phyloP scores from a whole-genome alignment of 2,329 filamentous ascomycete species.

The Atkinsonella hypoxylon region DNA sequence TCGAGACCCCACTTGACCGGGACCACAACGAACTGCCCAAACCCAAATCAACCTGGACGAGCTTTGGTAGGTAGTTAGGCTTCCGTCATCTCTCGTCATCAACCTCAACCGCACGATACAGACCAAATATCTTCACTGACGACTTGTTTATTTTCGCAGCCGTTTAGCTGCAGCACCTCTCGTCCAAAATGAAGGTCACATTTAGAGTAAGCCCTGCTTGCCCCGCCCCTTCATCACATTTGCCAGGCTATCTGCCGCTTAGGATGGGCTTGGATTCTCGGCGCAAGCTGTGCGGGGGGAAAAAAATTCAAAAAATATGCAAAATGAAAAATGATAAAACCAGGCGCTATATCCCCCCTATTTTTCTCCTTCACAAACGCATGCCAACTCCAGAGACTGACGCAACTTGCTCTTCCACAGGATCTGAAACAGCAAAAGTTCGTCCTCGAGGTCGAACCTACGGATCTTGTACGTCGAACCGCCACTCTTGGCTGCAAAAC shows the following conservation, averaged over 20 bases:
- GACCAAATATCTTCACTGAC: conserved; percentile 1
- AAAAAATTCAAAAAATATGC: too few relatives aligned
- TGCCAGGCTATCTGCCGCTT: neutral
- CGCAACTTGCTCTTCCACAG: conserved; percentile 30
- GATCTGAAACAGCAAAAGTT: conserved; percentile 99
- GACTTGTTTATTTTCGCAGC: conserved; percentile 3
- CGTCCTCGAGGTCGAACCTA: conserved; percentile 84
- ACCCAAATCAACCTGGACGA: neutral
- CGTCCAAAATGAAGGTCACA: conserved; percentile 54
- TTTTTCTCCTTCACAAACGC: neutral
- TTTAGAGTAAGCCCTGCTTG: conserved; percentile 39
- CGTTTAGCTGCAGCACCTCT: conserved; percentile 16
- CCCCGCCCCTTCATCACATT: neutral
- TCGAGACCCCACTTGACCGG: neutral
- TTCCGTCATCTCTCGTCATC: conserved; percentile 8
- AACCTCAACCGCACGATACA: conserved; percentile 1
- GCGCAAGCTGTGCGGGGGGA: neutral
- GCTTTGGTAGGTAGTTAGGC: too few relatives aligned
- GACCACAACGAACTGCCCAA: conserved; percentile 3
- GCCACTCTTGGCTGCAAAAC: conserved; percentile 12
- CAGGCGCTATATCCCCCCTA: neutral
- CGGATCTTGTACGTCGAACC: conserved; percentile 64
- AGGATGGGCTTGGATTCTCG: neutral
- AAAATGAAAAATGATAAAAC: neutral
- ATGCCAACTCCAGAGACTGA: neutral